These are phyloP conservation scores for Hydnomerulius pinastri DNA, from an alignment of 768 basidiomycete genomes.

Conservation along the genomic window DNA sequence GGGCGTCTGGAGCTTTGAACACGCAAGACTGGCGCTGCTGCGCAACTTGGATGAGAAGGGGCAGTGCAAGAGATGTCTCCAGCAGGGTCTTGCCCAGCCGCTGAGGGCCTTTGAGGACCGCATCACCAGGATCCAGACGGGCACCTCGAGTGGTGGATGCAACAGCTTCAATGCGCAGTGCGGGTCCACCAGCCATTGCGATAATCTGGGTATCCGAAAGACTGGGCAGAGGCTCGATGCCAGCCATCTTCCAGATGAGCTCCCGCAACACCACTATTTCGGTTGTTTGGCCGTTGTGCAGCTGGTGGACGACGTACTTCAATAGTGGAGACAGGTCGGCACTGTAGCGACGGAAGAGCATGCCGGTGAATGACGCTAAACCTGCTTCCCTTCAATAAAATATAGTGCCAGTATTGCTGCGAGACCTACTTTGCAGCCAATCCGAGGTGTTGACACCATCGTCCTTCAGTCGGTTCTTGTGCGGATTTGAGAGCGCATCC, in stretches of 20 bases:
- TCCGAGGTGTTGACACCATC: conserved; percentile 90
- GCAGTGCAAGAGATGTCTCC: conserved; percentile 76
- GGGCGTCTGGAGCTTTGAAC: conserved; percentile 68
- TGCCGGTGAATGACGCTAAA: conserved; percentile 90
- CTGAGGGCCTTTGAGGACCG: conserved; percentile 62
- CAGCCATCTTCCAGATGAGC: conserved; percentile 93
- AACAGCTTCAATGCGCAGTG: conserved; percentile 84
- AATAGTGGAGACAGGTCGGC: conserved; percentile 83
- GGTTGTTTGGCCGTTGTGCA: conserved; percentile 78
- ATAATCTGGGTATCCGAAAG: conserved; percentile 85
- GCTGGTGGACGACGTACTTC: conserved; percentile 89
- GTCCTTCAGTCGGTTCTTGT: conserved; percentile 81
- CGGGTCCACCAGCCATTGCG: conserved; percentile 90
- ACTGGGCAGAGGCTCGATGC: conserved; percentile 87
- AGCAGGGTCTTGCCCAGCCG: conserved; percentile 66
- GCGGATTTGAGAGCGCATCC: conserved; percentile 82
- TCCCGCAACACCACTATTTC: conserved; percentile 93
- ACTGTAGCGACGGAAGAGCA: conserved; percentile 85
- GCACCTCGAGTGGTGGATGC: conserved; percentile 80
- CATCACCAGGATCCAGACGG: conserved; percentile 65
- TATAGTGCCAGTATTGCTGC: conserved; percentile 1
- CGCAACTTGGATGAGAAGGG: conserved; percentile 88
- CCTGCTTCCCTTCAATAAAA: conserved; percentile 47
- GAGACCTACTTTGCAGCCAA: conserved; percentile 85
- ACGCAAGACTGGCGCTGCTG: conserved; percentile 89